Percentiles rank a stretch among this genome's conserved stretches.
Conservation (phyloP, 495 filamentous ascomycete species). For the Penicillium goetzii region DNA sequence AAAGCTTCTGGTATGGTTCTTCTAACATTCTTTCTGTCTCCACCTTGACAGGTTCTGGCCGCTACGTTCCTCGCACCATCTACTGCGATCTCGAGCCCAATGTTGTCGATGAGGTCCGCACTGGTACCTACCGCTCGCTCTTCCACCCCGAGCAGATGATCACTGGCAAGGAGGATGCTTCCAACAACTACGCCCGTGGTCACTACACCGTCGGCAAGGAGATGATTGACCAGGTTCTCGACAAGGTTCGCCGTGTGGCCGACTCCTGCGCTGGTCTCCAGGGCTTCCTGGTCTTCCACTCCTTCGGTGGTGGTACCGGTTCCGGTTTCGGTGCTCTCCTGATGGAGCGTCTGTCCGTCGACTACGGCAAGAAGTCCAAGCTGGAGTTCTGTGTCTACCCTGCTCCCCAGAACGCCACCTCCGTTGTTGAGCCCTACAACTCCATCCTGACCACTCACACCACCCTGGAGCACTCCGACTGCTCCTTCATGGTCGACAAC, state of each 20-base stretch:
- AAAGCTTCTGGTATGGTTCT: slow-evolving; percentile 7
- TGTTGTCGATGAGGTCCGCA: slow-evolving; percentile 99
- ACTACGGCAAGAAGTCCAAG: slow-evolving; percentile 99
- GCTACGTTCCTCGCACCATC: slow-evolving; percentile 98
- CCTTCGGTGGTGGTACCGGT: slow-evolving; percentile 97
- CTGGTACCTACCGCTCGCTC: slow-evolving; percentile 89
- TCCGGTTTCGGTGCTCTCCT: slow-evolving; percentile 97
- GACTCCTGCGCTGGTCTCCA: slow-evolving; percentile 98
- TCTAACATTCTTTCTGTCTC: slow-evolving; percentile 27
- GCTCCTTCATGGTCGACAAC: slow-evolving; percentile 99
- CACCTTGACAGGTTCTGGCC: slow-evolving; percentile 77
- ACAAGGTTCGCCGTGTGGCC: slow-evolving; percentile 93
- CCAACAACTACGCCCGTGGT: slow-evolving; percentile 98
- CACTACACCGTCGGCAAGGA: slow-evolving; percentile 99
- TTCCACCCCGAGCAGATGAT: slow-evolving; percentile 99
- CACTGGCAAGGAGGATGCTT: slow-evolving; percentile 98
- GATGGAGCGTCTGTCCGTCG: slow-evolving; percentile 96
- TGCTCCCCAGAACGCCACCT: slow-evolving; percentile 92
- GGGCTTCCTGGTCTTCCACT: slow-evolving; percentile 99
- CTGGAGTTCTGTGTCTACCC: slow-evolving; percentile 99
- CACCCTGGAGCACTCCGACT: slow-evolving; percentile 98
- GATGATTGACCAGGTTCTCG: slow-evolving; percentile 94
- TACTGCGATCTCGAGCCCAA: slow-evolving; percentile 99
- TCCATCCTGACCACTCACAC: slow-evolving; percentile 98
- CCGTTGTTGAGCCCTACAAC: slow-evolving; percentile 99